phyloP scores from a whole-genome alignment of 306 rosid genomes.

The Prunus mira region DNA sequence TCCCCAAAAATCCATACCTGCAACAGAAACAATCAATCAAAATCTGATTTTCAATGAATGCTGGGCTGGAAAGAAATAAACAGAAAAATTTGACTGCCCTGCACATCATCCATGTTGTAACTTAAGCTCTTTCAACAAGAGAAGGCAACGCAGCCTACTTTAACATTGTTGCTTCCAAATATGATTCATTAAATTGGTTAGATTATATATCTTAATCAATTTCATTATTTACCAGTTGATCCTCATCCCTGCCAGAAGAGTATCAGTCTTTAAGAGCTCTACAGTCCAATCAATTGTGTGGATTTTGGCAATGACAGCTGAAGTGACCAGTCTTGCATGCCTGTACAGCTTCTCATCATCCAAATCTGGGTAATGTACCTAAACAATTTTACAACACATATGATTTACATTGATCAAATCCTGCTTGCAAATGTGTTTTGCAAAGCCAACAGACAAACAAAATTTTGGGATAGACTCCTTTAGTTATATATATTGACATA shows the following conservation, averaged over 20 bases:
- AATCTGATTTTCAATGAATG: not conserved
- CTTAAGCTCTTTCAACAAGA: no score
- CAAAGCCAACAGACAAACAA: not conserved
- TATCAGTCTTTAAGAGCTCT: conserved; percentile 66
- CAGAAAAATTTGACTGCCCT: not conserved
- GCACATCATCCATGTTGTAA: no score
- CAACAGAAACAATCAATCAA: not conserved
- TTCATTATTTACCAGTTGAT: conserved; percentile 48
- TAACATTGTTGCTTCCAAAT: not conserved
- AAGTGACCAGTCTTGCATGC: conserved; percentile 70
- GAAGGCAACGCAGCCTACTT: no score
- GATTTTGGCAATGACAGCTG: conserved; percentile 76
- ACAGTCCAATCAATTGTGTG: conserved; percentile 91
- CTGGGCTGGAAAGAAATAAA: not conserved
- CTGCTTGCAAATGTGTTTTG: not conserved
- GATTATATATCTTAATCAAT: no score
- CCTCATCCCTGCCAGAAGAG: conserved; percentile 66
- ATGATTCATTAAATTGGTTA: not conserved
- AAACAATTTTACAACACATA: not conserved
- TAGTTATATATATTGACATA: not conserved
- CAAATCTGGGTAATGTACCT: conserved; percentile 47
- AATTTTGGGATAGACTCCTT: no score
- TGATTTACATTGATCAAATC: not conserved
- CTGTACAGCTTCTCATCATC: conserved; percentile 70
- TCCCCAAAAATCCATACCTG: conserved; percentile 80